These are phyloP conservation scores for Papiliotrema nemorosa DNA, from an alignment of 1,284 basidiomycete genomes.

Conservation along the genomic window DNA sequence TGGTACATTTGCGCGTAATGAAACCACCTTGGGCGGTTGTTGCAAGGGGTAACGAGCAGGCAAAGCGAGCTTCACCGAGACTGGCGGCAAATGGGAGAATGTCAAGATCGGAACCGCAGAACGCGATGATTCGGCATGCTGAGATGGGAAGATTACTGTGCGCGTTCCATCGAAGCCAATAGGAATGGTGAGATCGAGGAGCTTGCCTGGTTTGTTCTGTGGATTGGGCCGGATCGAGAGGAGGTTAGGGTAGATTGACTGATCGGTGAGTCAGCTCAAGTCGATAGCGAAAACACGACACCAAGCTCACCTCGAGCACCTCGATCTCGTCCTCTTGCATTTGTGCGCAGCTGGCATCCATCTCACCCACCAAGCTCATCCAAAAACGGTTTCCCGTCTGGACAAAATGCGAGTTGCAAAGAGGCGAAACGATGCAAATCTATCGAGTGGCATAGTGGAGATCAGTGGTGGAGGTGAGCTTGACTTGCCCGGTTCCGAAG, in stretches of 20 bases:
- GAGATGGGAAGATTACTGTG: not conserved
- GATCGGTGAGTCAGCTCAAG: constrained; percentile 1
- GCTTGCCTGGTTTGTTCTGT: constrained; percentile 10
- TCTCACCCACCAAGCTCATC: not conserved
- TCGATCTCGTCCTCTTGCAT: constrained; percentile 36
- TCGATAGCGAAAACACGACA: not conserved
- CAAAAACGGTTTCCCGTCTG: no score
- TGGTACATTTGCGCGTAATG: constrained; percentile 15
- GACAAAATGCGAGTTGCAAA: no score
- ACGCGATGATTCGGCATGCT: constrained; percentile 2
- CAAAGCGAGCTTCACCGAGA: constrained; percentile 22
- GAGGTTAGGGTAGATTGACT: constrained; percentile 38
- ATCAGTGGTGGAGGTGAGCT: no score
- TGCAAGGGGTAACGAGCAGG: constrained; percentile 28
- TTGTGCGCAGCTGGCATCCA: constrained; percentile 6
- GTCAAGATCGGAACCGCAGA: constrained; percentile 10
- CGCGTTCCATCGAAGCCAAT: constrained; percentile 20
- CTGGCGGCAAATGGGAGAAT: constrained; percentile 34
- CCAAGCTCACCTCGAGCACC: constrained; percentile 29
- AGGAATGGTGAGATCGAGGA: constrained; percentile 25
- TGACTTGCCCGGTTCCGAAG: no score
- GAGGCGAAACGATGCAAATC: no score
- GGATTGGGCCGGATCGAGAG: constrained; percentile 16
- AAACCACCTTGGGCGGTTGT: constrained; percentile 14
- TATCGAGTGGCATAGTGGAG: no score